Evolutionary conservation across 495 filamentous ascomycete genomes (phyloP).

Genomic region (Lasiosphaeriaceae sp.): DNA sequence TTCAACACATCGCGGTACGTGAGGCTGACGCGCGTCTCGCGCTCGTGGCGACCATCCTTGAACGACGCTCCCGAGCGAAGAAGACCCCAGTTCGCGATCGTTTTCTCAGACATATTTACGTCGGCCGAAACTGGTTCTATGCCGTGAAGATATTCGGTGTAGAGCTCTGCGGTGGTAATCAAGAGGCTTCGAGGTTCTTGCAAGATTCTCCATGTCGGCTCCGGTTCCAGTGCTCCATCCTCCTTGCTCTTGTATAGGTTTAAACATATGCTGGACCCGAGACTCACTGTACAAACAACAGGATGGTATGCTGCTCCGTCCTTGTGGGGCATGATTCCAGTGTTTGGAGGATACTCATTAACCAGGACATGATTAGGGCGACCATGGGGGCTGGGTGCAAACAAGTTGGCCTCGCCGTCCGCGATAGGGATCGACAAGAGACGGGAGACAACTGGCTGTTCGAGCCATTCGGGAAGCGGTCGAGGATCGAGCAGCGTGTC

Average conservation of each 20-base stretch:
- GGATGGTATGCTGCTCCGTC: constrained; percentile 85
- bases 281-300: constrained; percentile 83
- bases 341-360: constrained; percentile 83
- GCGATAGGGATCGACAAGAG: constrained; percentile 51
- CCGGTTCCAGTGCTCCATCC: constrained; percentile 41
- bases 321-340: constrained; percentile 96
- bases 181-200: constrained; percentile 84
- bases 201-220: constrained; percentile 64
- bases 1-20: constrained; percentile 93
- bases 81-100: constrained; percentile 79
- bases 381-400: constrained; percentile 65
- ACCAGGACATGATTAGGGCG: constrained; percentile 87
- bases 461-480: constrained; percentile 75
- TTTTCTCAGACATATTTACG: constrained; percentile 53
- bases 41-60: constrained; percentile 52
- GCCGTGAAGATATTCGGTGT: constrained; percentile 72
- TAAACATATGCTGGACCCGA: constrained; percentile 72
- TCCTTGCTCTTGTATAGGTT: constrained; percentile 68
- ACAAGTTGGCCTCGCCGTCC: constrained; percentile 47
- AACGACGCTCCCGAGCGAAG: constrained; percentile 60
- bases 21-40: constrained; percentile 73
- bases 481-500: constrained; percentile 67
- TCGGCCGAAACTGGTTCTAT: constrained; percentile 62
- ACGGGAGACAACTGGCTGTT: constrained; percentile 63
- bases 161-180: constrained; percentile 64